Evolutionary conservation across 1,139 yeast species (phyloP).

Genomic region (Magnusiomyces magnusii): DNA sequence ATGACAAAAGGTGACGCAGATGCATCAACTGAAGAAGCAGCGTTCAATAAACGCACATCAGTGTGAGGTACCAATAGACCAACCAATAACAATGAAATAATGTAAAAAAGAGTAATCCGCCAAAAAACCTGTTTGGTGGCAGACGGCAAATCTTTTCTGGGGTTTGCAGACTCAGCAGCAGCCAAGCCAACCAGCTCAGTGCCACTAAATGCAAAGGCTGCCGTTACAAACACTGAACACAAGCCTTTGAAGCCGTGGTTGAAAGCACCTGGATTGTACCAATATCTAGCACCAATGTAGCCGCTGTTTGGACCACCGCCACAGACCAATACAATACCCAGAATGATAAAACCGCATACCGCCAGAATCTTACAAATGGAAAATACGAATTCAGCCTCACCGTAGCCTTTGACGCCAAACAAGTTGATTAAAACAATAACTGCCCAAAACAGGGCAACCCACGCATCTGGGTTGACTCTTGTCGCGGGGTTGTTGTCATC

Average conservation of each 20-base stretch:
- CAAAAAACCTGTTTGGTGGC: conserved; percentile 66
- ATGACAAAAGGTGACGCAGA: conserved; percentile 70
- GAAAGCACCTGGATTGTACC: conserved; percentile 60
- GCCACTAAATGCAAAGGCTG: conserved; percentile 86
- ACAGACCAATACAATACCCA: conserved; percentile 51
- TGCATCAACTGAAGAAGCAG: conserved; percentile 43
- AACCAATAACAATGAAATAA: conserved; percentile 50
- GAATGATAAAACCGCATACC: conserved; percentile 56
- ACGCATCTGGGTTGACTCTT: conserved; percentile 42
- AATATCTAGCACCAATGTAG: conserved; percentile 55
- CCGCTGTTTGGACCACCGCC: conserved; percentile 65
- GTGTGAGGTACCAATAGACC: conserved; percentile 61
- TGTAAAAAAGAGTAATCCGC: conserved; percentile 61
- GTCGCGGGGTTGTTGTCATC: conserved; percentile 16
- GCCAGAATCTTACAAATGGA: conserved; percentile 57
- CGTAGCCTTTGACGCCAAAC: conserved; percentile 70
- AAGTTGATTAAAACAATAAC: conserved; percentile 53
- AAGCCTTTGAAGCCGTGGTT: conserved; percentile 70
- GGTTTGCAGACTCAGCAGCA: conserved; percentile 60
- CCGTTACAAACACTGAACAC: conserved; percentile 69
- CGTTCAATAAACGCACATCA: conserved; percentile 41
- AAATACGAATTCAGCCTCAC: conserved; percentile 69
- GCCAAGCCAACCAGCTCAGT: conserved; percentile 79
- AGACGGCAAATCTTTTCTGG: conserved; percentile 54
- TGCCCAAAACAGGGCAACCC: conserved; percentile 35